phyloP scores from a whole-genome alignment of 805 yeast genomes.

The Metschnikowia aberdeeniae region DNA sequence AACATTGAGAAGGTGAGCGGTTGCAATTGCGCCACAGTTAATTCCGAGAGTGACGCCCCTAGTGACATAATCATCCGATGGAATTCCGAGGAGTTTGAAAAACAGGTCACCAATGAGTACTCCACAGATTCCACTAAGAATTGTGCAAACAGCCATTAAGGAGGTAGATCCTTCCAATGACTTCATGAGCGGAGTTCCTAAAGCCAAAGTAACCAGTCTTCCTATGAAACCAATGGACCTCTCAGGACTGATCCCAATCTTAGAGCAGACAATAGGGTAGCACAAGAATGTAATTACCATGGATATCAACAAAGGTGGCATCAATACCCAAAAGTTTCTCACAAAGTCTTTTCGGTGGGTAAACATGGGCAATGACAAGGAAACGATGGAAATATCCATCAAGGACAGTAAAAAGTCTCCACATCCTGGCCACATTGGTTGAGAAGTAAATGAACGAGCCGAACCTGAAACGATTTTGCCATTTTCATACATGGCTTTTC shows the following conservation, averaged over 20 bases:
- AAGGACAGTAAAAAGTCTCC: constrained; percentile 70
- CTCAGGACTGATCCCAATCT: constrained; percentile 56
- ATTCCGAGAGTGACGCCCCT: constrained; percentile 75
- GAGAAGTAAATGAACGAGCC: constrained; percentile 20
- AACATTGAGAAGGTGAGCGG: constrained; percentile 63
- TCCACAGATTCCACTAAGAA: constrained; percentile 71
- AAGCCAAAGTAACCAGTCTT: constrained; percentile 71
- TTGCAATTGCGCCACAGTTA: constrained; percentile 79
- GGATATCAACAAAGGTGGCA: constrained; percentile 56
- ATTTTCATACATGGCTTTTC: constrained; percentile 25
- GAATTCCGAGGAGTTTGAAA: constrained; percentile 48
- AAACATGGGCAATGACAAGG: constrained; percentile 74
- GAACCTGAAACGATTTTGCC: constrained; percentile 19
- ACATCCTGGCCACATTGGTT: constrained; percentile 66
- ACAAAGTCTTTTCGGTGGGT: constrained; percentile 62
- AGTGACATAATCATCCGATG: constrained; percentile 64
- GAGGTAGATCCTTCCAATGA: constrained; percentile 66
- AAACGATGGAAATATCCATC: constrained; percentile 75
- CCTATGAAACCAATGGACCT: constrained; percentile 75
- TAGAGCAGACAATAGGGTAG: constrained; percentile 66
- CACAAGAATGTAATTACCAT: constrained; percentile 57
- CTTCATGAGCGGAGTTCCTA: constrained; percentile 71
- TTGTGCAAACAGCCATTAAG: constrained; percentile 75
- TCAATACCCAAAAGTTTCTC: constrained; percentile 53
- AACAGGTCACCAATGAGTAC: constrained; percentile 59